These are phyloP conservation scores for Ustilago bromivora DNA, from an alignment of 1,284 basidiomycete genomes.

Conservation along the genomic window DNA sequence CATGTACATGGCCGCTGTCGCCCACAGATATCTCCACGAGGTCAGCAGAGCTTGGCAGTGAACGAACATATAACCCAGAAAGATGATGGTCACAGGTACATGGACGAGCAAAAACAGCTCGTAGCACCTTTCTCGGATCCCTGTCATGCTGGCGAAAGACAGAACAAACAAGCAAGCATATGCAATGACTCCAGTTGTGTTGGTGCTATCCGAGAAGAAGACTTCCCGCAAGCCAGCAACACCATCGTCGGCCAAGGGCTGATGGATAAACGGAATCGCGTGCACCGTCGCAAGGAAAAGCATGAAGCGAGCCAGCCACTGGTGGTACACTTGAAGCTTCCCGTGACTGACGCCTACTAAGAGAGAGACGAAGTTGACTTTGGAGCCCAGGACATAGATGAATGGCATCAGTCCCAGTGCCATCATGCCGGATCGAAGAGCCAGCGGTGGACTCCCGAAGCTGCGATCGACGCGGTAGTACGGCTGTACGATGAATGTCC, in stretches of 20 bases:
- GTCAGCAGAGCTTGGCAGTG: slow-evolving; percentile 53
- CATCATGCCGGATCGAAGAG: slow-evolving; percentile 61
- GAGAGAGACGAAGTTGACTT: slow-evolving; percentile 63
- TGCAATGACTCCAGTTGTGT: slow-evolving; percentile 59
- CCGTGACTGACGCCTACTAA: slow-evolving; percentile 62
- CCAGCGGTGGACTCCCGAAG: slow-evolving; percentile 59
- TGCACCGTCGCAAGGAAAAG: slow-evolving; percentile 63
- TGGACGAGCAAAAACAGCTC: slow-evolving; percentile 66
- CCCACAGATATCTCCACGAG: slow-evolving; percentile 54
- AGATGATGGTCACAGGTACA: slow-evolving; percentile 49
- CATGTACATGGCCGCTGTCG: slow-evolving; percentile 47
- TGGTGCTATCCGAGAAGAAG: slow-evolving; percentile 48
- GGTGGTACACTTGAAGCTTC: slow-evolving; percentile 64
- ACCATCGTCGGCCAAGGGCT: slow-evolving; percentile 54
- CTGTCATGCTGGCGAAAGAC: slow-evolving; percentile 51
- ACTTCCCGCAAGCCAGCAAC: slow-evolving; percentile 33
- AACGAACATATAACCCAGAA: slow-evolving; percentile 60
- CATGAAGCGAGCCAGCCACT: slow-evolving; percentile 60
- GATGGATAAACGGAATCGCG: slow-evolving; percentile 60
- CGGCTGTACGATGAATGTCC: slow-evolving; percentile 53
- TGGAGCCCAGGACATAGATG: slow-evolving; percentile 54
- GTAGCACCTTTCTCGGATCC: slow-evolving; percentile 60
- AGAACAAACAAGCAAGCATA: slow-evolving; percentile 55
- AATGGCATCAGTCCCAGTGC: slow-evolving; percentile 63
- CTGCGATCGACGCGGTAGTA: slow-evolving; percentile 52